phyloP scores from a whole-genome alignment of 345 rosid species.

The Euphorbia pulcherrima region DNA sequence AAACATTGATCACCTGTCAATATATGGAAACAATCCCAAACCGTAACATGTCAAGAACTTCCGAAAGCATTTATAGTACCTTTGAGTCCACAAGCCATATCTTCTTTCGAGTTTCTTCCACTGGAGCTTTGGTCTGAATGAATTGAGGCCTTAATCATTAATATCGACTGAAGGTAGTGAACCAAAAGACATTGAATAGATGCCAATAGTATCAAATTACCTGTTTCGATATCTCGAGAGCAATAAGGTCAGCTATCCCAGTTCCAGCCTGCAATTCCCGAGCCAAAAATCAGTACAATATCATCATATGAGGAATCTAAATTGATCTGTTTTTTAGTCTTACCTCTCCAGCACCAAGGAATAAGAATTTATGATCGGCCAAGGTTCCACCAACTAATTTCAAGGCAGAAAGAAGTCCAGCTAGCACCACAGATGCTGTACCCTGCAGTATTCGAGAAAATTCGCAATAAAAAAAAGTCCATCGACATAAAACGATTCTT shows the following conservation, averaged over 20 bases:
- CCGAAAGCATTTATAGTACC: constrained; percentile 36
- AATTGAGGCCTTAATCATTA: constrained; percentile 22
- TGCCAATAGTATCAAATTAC: constrained; percentile 44
- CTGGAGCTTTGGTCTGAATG: constrained; percentile 51
- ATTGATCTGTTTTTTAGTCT: constrained; percentile 10
- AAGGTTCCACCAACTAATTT: constrained; percentile 63
- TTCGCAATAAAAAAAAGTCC: neutral
- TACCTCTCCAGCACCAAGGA: constrained; percentile 98
- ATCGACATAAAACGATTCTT: neutral
- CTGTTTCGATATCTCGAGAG: constrained; percentile 88
- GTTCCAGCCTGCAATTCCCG: constrained; percentile 77
- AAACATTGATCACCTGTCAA: neutral
- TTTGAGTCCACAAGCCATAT: constrained; percentile 98
- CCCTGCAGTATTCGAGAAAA: constrained; percentile 46
- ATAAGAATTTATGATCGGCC: constrained; percentile 74
- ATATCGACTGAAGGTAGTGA: constrained; percentile 10
- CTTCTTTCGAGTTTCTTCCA: constrained; percentile 78
- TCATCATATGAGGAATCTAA: neutral
- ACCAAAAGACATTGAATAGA: neutral
- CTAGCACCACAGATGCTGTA: constrained; percentile 88
- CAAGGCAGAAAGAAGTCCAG: constrained; percentile 76
- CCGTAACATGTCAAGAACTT: neutral
- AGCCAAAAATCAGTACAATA: neutral
- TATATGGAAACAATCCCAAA: neutral
- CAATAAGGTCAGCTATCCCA: constrained; percentile 94